Evolutionary conservation across 2,329 filamentous ascomycete genomes (phyloP), one percentile per base, ranked within the genome.

Genomic region (Neofusicoccum laricinum): DNA sequence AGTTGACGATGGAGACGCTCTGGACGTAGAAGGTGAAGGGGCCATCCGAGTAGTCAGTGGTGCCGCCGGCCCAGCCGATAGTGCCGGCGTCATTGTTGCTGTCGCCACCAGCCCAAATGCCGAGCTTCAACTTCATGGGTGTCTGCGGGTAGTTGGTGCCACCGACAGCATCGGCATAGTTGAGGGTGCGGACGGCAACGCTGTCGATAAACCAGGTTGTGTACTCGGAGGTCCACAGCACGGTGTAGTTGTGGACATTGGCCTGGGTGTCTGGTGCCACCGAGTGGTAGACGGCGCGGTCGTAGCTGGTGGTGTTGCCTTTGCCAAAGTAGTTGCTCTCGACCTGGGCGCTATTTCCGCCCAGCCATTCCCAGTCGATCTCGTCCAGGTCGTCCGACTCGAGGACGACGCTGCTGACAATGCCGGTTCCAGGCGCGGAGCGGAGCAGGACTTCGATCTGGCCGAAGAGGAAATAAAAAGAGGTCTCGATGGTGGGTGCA

Each of bases 401-500:
- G 77, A 92, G 83, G 75, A 94, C 92, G 71, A 93, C 87, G 68
- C 89, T 82, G 74, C 87, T 91, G 70, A 95, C 85, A 66, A 95
- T 87, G 57, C 92, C 91, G 6, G 78, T 79, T 11, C 92, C 92
- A 1, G 81, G 78, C 0, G 92, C 87, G 4, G 89, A 88, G 77
- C 90, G 90, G 79, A 95, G 84, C 68, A 85, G 80, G 59, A 93
- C 82, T 75, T 92, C 90, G 62, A 90, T 86, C 63, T 86, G 84
- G 59, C 91, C 91, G 68, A 89, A 92, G 80, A 95, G 92, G 77
- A 94, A 90, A 80, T 91, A 93, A 75, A 93, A 94, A 69, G 86
- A 86, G 51, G 89, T 87, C 66, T 86, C 83, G 64, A 94, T 83
- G 1, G 90, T 93, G 1, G 80, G 81, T 1, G 81, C 78, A 64